Evolutionary conservation across 495 filamentous ascomycete species (phyloP), one percentile per base, ranked within the genome.

Genomic region (Tuber borchii): DNA sequence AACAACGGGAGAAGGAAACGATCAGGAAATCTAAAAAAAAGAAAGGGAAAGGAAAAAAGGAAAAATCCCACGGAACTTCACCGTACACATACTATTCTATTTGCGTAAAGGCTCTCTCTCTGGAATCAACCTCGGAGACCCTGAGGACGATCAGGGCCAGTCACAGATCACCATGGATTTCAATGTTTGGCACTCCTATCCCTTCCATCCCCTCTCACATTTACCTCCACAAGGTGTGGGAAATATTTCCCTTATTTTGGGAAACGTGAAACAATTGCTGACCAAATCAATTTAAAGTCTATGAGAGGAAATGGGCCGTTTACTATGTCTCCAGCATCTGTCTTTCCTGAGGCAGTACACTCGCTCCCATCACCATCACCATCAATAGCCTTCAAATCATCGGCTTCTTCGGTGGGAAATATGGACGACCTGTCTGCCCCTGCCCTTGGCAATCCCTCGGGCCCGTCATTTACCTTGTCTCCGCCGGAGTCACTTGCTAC

Each of bases 281-380:
- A 65, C 56, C 10, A 31, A 14, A 31, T 16, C 56, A 14, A 65
- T 65, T 65, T 65, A 65, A 26, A 65, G 56, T 65, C 56, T 65
- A 65, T 65, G 78, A 79, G 78, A 79, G 78, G 73, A 77, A 79
- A 75, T 77, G 78, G 78, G 73, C 78, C 78, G 78, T 78, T 75
- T 77, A 79, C 76, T 76, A 79, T 79, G 78, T 75, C 78, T 73
- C 73, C 78, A 73, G 75, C 78, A 68, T 79, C 70, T 75, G 73
- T 75, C 78, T 79, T 79, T 71, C 76, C 78, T 71, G 76, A 79
- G 71, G 76, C 76, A 69, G 77, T 79, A 73, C 78, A 73, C 78
- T 79, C 78, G 70, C 71, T 79, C 73, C 78, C 78, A 71, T 79
- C 78, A 48, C 78, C 78, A 16, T 75, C 78, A 42, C 78, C 78